phyloP scores from a whole-genome alignment of 2,329 filamentous ascomycete species.

The Tolypocladium amazonense region DNA sequence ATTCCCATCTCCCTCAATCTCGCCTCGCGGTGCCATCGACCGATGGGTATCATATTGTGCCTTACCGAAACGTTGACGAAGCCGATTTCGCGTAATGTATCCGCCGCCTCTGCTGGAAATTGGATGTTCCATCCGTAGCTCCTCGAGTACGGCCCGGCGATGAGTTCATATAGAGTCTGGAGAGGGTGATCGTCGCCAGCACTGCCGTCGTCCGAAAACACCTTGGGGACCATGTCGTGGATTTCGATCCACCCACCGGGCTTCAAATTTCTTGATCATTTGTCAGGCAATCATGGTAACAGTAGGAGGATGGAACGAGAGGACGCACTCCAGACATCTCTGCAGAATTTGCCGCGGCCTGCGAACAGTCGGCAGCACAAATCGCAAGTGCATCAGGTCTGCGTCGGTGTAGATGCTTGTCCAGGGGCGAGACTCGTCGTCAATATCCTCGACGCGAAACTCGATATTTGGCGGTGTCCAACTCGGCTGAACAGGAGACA shows the following conservation, averaged over 20 bases:
- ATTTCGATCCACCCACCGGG: constrained; percentile 30
- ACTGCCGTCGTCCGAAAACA: constrained; percentile 21
- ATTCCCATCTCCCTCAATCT: constrained; percentile 25
- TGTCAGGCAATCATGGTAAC: neutral
- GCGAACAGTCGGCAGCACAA: constrained; percentile 38
- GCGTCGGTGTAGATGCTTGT: constrained; percentile 25
- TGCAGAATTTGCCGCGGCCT: constrained; percentile 38
- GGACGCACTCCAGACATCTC: constrained; percentile 30
- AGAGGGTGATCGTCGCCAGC: constrained; percentile 17
- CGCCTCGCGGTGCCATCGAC: constrained; percentile 24
- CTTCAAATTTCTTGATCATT: constrained; percentile 17
- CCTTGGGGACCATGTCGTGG: constrained; percentile 21
- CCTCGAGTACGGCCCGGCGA: constrained; percentile 19
- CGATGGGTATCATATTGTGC: constrained; percentile 21
- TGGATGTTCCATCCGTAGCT: constrained; percentile 24
- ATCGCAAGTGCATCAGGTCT: constrained; percentile 44
- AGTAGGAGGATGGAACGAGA: neutral
- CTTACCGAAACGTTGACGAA: constrained; percentile 21
- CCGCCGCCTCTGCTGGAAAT: constrained; percentile 15
- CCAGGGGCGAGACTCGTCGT: constrained; percentile 23
- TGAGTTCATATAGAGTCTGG: constrained; percentile 20
- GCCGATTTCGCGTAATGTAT: constrained; percentile 18
- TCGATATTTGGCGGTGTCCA: constrained; percentile 46
- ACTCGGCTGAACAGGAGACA: constrained; percentile 31
- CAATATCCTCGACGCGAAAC: constrained; percentile 31